A percentile compares a stretch with the other conserved stretches of the same genome.
Conservation (phyloP, 768 basidiomycete genomes). For the Sutorius australiensis region DNA sequence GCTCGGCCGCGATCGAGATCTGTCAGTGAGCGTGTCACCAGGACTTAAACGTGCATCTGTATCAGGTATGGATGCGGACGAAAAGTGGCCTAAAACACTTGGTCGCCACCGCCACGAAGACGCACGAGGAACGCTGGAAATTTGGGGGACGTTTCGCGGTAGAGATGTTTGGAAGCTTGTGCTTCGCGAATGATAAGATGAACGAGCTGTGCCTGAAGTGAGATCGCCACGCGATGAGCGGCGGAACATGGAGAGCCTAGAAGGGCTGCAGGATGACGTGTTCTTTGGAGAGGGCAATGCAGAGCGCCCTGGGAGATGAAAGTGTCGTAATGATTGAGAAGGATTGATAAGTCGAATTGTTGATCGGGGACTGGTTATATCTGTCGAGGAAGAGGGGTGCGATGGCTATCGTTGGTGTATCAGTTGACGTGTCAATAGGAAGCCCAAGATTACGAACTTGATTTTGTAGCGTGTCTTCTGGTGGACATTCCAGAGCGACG, state of each 20-base stretch:
- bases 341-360: conserved; percentile 36
- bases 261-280: conserved; percentile 33
- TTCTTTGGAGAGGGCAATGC: conserved; percentile 38
- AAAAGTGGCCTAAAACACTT: conserved; percentile 61
- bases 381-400: conserved; percentile 17
- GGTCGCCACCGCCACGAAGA: conserved; percentile 55
- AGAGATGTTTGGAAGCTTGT: conserved; percentile 47
- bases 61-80: conserved; percentile 45
- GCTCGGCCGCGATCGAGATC: conserved; percentile 55
- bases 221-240: conserved; percentile 29
- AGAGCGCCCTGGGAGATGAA: conserved; percentile 41
- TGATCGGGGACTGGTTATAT: conserved; percentile 30
- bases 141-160: conserved; percentile 12
- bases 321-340: conserved; percentile 38
- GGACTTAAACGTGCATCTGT: conserved; percentile 40
- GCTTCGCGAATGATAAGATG: conserved; percentile 43
- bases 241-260: conserved; percentile 44
- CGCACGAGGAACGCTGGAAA: conserved; percentile 6
- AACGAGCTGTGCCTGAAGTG: conserved; percentile 24
- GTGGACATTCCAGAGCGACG: conserved; percentile 25
- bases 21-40: conserved; percentile 39
- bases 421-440: conserved; percentile 20
- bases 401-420: conserved; percentile 22
- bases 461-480: conserved; percentile 11
- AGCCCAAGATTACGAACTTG: conserved; percentile 27